phyloP scores from a whole-genome alignment of 352 stramenopile species.

The Globisporangium middletonii region DNA sequence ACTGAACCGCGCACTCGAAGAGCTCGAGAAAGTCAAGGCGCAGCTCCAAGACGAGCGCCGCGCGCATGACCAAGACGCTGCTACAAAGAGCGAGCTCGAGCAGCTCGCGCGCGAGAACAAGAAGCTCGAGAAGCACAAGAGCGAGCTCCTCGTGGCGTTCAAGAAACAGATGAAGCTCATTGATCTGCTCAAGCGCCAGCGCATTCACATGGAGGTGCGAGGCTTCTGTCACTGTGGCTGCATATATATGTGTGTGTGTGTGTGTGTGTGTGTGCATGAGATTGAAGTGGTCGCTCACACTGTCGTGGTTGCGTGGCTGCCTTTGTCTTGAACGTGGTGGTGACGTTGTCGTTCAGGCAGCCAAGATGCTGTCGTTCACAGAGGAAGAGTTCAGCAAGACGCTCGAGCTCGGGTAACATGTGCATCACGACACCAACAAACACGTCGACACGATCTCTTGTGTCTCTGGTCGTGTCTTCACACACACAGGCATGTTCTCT shows the following conservation, averaged over 20 bases:
- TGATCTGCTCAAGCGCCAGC: slow-evolving; percentile 78
- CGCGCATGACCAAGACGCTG: slow-evolving; percentile 36
- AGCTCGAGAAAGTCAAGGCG: slow-evolving; percentile 64
- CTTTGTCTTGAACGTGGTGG: not conserved
- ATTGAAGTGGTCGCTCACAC: too few relatives aligned
- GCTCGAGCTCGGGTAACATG: slow-evolving; percentile 42
- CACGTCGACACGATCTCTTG: not conserved
- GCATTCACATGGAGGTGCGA: slow-evolving; percentile 78
- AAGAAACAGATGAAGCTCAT: slow-evolving; percentile 88
- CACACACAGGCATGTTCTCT: too few relatives aligned
- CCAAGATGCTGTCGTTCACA: slow-evolving; percentile 84
- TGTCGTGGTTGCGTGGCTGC: too few relatives aligned
- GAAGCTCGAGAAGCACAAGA: slow-evolving; percentile 81
- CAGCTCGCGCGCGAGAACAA: slow-evolving; percentile 61
- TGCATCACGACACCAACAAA: not conserved
- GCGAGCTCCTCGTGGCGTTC: slow-evolving; percentile 65
- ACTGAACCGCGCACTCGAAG: slow-evolving; percentile 69
- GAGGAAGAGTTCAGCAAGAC: slow-evolving; percentile 81
- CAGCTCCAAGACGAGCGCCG: slow-evolving; percentile 57
- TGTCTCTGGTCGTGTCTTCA: not conserved
- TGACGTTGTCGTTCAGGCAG: slow-evolving; percentile 24
- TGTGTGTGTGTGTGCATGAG: not conserved
- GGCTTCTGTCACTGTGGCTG: not conserved
- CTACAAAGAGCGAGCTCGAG: slow-evolving; percentile 53
- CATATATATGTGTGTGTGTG: not conserved